Base-by-base conservation (phyloP, 108 stramenopile genomes). In the Licmophora abbreviata region DNA sequence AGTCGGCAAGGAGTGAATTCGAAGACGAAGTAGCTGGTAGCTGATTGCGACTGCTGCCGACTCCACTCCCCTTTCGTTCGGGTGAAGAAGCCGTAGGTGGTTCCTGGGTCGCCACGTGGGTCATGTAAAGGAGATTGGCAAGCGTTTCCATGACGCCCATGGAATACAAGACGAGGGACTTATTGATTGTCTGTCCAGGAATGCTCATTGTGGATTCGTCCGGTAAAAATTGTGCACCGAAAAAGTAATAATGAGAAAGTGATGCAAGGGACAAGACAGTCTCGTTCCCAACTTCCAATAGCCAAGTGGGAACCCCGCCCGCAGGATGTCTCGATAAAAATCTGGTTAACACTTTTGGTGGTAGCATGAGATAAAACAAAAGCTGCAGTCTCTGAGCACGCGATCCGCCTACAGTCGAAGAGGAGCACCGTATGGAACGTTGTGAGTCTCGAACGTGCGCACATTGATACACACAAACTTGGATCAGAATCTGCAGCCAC, bases 271-370 rank as follows among this genome's bases (percentile, higher is more conserved):
- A 63, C 47, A 90, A 48, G 2, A 81, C 56, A 7, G 43, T 61
- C n/a, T 68, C 70, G 15, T 64, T 57, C 23, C 69, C 88, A n/a
- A 73, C 59, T 53, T 90, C 88, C 20, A 89, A 48, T 29, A 89
- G 59, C 78, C 78, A 89, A 15, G 70, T 69, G 0, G 87, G 87
- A 15, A 81, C 45, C 14, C 87, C 83, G 22, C 87, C 87, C 5
- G 80, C 82, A 15, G 83, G 80, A 82, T 88, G 87, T 2, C 54
- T 30, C 22, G 61, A 59, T 27, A 89, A 53, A 41, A 89, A 63
- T 0, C 27, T 41, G 36, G 45, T 29, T 46, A 90, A 61, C 7
- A 58, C 37, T 20, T 62, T 64, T 29, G 82, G 66, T 12, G 79
- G 76, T 10, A 90, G 48, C 11, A 81, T 51, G 1, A 90, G 56